Evolutionary conservation across 192 early-diverging fungal species (phyloP).

Genomic region (Coemansia asiatica): DNA sequence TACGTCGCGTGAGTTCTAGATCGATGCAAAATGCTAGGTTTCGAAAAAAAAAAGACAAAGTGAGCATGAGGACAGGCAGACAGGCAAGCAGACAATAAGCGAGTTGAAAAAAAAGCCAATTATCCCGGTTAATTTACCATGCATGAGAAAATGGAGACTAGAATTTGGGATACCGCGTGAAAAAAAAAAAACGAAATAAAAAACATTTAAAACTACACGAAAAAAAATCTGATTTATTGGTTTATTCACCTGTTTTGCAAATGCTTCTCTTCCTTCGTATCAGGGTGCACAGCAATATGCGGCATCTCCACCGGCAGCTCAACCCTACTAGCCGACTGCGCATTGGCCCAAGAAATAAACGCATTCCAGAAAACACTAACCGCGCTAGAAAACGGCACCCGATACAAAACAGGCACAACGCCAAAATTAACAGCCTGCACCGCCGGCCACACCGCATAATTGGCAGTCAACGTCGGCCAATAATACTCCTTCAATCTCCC

Average conservation of each 20-base stretch:
- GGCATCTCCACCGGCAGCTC: constrained; percentile 40
- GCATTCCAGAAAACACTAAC: constrained; percentile 76
- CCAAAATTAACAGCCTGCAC: constrained; percentile 75
- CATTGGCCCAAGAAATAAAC: constrained; percentile 69
- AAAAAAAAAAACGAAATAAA: neutral
- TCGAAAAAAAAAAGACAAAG: neutral
- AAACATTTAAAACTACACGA: no score
- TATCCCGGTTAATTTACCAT: no score
- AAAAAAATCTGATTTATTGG: no score
- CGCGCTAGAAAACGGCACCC: constrained; percentile 70
- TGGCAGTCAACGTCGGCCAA: constrained; percentile 61
- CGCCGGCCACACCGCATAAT: constrained; percentile 73
- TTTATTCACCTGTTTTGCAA: no score
- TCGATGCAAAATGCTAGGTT: no score
- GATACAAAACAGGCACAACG: constrained; percentile 64
- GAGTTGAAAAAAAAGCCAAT: no score
- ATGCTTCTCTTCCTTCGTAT: neutral
- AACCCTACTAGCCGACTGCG: constrained; percentile 18
- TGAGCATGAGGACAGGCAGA: no score
- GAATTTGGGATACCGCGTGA: constrained; percentile 1
- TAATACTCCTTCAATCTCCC: constrained; percentile 62
- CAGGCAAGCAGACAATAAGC: no score
- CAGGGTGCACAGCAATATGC: constrained; percentile 13
- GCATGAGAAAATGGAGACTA: no score
- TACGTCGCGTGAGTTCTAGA: no score